phyloP scores from a whole-genome alignment of 202 grass and related monocot species.

The Musa balbisiana region DNA sequence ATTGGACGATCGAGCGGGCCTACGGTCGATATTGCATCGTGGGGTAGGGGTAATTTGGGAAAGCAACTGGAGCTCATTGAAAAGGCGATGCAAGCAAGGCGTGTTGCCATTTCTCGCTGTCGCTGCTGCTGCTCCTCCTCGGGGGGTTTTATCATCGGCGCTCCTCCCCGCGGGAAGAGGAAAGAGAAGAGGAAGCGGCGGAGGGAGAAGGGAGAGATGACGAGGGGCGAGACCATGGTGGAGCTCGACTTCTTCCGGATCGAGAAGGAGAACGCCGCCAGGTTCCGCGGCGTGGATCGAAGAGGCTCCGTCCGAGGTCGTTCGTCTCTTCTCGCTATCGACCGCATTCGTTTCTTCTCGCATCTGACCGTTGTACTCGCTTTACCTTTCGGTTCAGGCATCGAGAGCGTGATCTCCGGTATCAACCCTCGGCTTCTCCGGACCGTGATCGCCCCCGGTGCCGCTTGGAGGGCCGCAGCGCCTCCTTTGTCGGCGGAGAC shows the following conservation, averaged over 20 bases:
- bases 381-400: background rate
- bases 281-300: background rate
- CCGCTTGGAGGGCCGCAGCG: background rate
- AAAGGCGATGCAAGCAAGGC: background rate
- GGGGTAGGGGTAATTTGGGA: background rate
- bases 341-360: background rate
- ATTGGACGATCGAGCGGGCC: background rate
- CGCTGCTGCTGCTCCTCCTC: background rate
- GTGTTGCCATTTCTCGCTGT: background rate
- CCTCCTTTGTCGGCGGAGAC: background rate
- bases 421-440: conserved; percentile 41
- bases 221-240: background rate
- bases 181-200: background rate
- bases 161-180: background rate
- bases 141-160: background rate
- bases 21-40: background rate
- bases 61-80: background rate
- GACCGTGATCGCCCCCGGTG: conserved; percentile 25
- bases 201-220: background rate
- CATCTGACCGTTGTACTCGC: background rate
- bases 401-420: conserved; percentile 36
- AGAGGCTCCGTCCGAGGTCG: background rate
- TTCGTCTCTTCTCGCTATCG: background rate
- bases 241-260: conserved; percentile 17
- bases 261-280: conserved; percentile 16